phyloP scores from a whole-genome alignment of 1,139 yeast species.

The Debaryomyces sp. region DNA sequence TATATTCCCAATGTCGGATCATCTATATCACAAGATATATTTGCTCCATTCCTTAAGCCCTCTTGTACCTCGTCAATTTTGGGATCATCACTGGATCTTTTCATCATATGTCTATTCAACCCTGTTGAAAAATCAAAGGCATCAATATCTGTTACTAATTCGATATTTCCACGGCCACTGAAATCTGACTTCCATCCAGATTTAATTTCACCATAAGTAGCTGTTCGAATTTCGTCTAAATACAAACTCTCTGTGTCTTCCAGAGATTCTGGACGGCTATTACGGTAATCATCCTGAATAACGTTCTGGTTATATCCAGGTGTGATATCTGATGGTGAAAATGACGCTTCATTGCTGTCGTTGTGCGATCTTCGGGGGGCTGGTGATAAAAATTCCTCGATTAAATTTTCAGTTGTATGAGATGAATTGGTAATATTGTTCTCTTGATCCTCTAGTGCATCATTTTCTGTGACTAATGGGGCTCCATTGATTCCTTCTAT shows the following conservation, averaged over 20 bases:
- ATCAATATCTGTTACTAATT: constrained; percentile 69
- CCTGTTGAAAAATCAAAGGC: constrained; percentile 64
- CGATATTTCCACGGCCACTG: constrained; percentile 72
- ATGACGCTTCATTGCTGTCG: not conserved
- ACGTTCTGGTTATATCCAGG: not conserved
- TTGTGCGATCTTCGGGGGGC: not conserved
- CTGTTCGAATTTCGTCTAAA: constrained; percentile 71
- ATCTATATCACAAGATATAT: constrained; percentile 76
- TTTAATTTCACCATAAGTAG: constrained; percentile 79
- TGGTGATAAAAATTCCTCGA: constrained; percentile 30
- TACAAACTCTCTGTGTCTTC: constrained; percentile 41
- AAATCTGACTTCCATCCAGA: constrained; percentile 96
- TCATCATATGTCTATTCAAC: constrained; percentile 29
- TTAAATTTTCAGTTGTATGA: constrained; percentile 28
- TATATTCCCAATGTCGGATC: constrained; percentile 81
- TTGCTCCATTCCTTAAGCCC: constrained; percentile 49
- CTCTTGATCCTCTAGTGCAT: not conserved
- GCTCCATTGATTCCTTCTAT: constrained; percentile 1
- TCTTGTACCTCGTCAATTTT: constrained; percentile 28
- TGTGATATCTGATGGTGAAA: not conserved
- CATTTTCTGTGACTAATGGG: not conserved
- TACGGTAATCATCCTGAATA: not conserved
- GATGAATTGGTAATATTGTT: constrained; percentile 21
- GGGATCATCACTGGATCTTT: constrained; percentile 30
- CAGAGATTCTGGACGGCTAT: not conserved